A percentile compares a stretch with the other conserved stretches of the same genome.
Conservation (phyloP, 495 filamentous ascomycete species). For the Penicillium paradoxum region DNA sequence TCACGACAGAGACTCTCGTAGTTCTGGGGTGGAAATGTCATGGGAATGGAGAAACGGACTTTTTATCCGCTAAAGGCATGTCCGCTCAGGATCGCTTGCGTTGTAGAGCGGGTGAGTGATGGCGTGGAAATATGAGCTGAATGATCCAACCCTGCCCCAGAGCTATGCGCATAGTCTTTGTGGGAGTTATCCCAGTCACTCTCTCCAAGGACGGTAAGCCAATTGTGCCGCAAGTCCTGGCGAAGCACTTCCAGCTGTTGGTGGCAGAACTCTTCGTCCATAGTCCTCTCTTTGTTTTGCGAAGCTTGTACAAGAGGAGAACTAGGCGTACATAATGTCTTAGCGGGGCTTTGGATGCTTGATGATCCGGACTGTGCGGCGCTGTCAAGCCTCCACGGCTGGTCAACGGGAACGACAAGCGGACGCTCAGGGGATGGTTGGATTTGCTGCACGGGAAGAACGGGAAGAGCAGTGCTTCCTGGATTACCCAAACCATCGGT, state of each 20-base stretch:
- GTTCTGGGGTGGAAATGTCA: neutral
- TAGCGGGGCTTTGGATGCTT: slow-evolving; percentile 22
- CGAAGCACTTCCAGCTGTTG: slow-evolving; percentile 81
- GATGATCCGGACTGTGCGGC: slow-evolving; percentile 29
- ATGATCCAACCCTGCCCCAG: slow-evolving; percentile 33
- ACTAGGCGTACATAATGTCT: slow-evolving; percentile 16
- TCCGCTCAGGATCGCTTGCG: slow-evolving; percentile 50
- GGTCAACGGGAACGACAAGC: slow-evolving; percentile 27
- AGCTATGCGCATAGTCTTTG: slow-evolving; percentile 30
- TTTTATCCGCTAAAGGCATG: slow-evolving; percentile 39
- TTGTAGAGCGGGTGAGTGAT: slow-evolving; percentile 34
- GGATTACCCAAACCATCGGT: slow-evolving; percentile 31
- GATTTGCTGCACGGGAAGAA: slow-evolving; percentile 30
- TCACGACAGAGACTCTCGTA: neutral
- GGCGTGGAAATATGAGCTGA: slow-evolving; percentile 34
- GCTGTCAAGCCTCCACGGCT: slow-evolving; percentile 35
- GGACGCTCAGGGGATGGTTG: slow-evolving; percentile 29
- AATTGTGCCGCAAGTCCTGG: slow-evolving; percentile 76
- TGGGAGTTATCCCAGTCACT: slow-evolving; percentile 54
- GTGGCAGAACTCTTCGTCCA: slow-evolving; percentile 72
- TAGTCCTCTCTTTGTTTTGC: slow-evolving; percentile 52
- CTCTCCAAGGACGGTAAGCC: slow-evolving; percentile 80
- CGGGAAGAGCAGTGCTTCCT: slow-evolving; percentile 26
- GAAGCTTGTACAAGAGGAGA: slow-evolving; percentile 13
- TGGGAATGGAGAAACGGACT: neutral